Base-by-base conservation (phyloP, 1,139 yeast species). In the Debaryomyces nepalensis region DNA sequence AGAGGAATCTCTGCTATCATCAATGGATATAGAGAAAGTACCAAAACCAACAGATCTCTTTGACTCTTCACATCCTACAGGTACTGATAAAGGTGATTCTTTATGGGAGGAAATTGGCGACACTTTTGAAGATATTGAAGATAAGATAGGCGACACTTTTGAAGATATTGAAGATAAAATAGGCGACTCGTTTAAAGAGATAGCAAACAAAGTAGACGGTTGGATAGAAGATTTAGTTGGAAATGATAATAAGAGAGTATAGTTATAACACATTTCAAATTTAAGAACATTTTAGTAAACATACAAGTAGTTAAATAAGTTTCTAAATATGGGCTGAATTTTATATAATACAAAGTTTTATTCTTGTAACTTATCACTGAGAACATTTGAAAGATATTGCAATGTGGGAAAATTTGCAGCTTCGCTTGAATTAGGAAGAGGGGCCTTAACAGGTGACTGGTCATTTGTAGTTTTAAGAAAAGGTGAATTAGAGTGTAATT, bases 31-130 rank as follows among this genome's bases (percentile, higher is more conserved):
- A 2, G 59, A 55, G 33, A 42, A 55, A 9, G 51, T 66, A 11
- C 75, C 77, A 2, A 64, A 66, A 44, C 74, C 75, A 0, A 60
- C 69, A 2, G 72, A 67, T 50, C 62, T 64, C 38, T 43, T 41
- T n/a, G 39, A 31, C 21, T 16, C 42, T 24, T 16, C 42, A 24
- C 23, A 40, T 30, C 33, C 29, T 26, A 18, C 39, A 7, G 44
- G 16, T 45, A 42, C 49, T 9, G 41, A 44, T 3, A 46, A 39
- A 3, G 45, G 50, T 5, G 52, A 14, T 10, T 7, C 18, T 23
- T 38, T 68, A n/a, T 49, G 59, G 10, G 70, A 66, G 4, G 66
- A 59, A 5, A 37, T 69, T 12, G 65, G 56, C 27, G 71, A 67
- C 22, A 59, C 61, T 1, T 42, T 64, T 24, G 68, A 57, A 31